Evolutionary conservation across 1,284 basidiomycete genomes (phyloP), one percentile per base, ranked within the genome.

Genomic region (Fomes fomentarius): DNA sequence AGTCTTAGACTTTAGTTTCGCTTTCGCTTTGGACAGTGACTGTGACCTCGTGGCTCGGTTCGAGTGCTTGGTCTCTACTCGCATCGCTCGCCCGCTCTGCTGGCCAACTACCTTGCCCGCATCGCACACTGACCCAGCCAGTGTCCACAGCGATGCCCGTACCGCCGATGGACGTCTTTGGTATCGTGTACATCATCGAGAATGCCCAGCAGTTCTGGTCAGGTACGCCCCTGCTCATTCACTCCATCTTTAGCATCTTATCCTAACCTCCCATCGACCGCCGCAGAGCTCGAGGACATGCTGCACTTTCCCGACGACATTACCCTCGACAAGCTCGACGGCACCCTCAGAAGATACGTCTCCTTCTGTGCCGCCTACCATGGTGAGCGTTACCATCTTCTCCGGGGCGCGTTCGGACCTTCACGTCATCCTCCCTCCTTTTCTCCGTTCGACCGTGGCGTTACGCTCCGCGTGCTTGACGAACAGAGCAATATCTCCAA

Each of bases 201-300:
- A 89, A 83, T 57, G 82, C 87, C 44, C 89, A 88, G 63, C 89
- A 93, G 68, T 93, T 93, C 68, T 93, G 91, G 91, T 84, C 88
- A 62, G 91, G 91, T 93, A 64, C 62, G 86, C 75, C 22, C 22
- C 46, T 8, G 30, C 10, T 14, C n/a, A 22, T n/a, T 33, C n/a
- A n/a, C 15, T 34, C 34, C 28, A 30, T 25, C 30, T 22, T 46
- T 45, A 17, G 14, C 19, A 41, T n/a, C 48, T 46, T 7, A 51
- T 11, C 9, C 38, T 37, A 37, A n/a, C 28, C 4, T 37, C 35
- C 21, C 39, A 26, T 40, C 9, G n/a, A 40, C 4, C 5, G 37
- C 14, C 33, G 33, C 63, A 94, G 94, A 96, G 70, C 79, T 96
- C 38, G 93, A 95, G 47, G 91, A 93, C 50, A 82, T 91, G n/a